These are phyloP conservation scores for Thalassiosira allenii DNA, from an alignment of 352 stramenopile genomes.

Conservation along the genomic window DNA sequence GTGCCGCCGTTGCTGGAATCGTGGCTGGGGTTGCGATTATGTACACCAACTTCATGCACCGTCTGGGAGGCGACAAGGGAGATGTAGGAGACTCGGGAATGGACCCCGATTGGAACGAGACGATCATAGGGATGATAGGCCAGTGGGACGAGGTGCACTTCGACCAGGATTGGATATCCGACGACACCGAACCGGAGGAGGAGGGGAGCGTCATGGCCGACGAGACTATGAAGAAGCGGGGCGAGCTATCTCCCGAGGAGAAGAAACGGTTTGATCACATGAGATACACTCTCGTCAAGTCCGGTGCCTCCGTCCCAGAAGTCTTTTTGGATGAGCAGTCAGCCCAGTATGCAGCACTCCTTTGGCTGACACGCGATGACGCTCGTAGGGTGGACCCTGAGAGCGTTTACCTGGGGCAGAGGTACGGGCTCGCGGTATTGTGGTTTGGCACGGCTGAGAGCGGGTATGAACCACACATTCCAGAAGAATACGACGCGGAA, in stretches of 20 bases:
- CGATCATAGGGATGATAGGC: not conserved
- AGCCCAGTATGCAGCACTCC: slow-evolving; percentile 45
- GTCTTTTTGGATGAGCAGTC: slow-evolving; percentile 43
- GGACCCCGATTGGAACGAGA: slow-evolving; percentile 1
- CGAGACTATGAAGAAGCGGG: not conserved
- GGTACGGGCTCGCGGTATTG: slow-evolving; percentile 54
- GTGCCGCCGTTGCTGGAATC: slow-evolving; percentile 1
- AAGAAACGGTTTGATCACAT: slow-evolving; percentile 42
- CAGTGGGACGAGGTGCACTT: not conserved
- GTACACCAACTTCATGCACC: not conserved
- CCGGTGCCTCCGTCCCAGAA: not conserved
- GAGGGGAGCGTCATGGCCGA: not conserved
- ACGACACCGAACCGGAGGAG: not conserved
- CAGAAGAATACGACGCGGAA: slow-evolving; percentile 4
- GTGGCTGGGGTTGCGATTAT: not conserved
- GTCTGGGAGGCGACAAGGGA: not conserved
- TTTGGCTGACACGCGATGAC: slow-evolving; percentile 52
- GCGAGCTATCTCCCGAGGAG: slow-evolving; percentile 1
- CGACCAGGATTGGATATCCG: not conserved
- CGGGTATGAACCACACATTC: slow-evolving; percentile 50
- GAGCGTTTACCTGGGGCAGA: slow-evolving; percentile 45
- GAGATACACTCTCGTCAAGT: slow-evolving; percentile 16
- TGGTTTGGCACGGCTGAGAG: slow-evolving; percentile 57
- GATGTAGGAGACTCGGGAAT: not conserved
- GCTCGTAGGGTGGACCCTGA: slow-evolving; percentile 33